A percentile compares a stretch with the other conserved stretches of the same genome.
Evolutionary conservation across 352 stramenopile species (phyloP).

Genomic region (Albugo laibachii): DNA sequence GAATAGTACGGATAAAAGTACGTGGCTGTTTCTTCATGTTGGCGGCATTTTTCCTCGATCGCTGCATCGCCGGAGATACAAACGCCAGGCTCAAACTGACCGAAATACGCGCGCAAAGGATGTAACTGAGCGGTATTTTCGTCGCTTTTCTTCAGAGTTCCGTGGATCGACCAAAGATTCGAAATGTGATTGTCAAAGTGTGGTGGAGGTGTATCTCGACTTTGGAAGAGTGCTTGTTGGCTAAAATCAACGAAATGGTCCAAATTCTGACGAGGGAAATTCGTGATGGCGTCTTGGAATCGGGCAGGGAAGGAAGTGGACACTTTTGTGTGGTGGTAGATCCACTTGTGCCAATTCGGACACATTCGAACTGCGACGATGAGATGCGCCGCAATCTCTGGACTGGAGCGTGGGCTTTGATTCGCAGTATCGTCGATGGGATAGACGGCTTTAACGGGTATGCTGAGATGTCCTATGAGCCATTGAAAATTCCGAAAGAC

Average conservation of each 20-base stretch:
- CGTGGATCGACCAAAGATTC: constrained; percentile 11
- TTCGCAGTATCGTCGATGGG: background rate
- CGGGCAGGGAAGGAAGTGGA: constrained; percentile 5
- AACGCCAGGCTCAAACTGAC: constrained; percentile 27
- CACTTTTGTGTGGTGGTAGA: constrained; percentile 23
- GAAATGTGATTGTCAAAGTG: constrained; percentile 25
- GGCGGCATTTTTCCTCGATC: constrained; percentile 24
- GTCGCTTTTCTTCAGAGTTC: background rate
- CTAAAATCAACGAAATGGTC: constrained; percentile 30
- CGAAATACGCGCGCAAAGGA: constrained; percentile 22
- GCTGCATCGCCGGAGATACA: constrained; percentile 22
- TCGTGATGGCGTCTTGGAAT: background rate
- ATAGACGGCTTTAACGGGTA: constrained; percentile 7
- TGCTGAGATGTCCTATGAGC: constrained; percentile 32
- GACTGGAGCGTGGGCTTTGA: constrained; percentile 14
- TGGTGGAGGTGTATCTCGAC: constrained; percentile 15
- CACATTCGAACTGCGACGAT: constrained; percentile 46
- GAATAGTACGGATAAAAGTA: background rate
- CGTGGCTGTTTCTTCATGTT: constrained; percentile 1
- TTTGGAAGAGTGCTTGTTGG: constrained; percentile 16
- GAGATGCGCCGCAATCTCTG: constrained; percentile 40
- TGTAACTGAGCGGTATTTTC: constrained; percentile 11
- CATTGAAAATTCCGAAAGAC: constrained; percentile 54
- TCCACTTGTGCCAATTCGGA: constrained; percentile 63
- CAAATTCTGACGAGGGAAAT: constrained; percentile 22